Conservation (phyloP, 371 early-diverging fungal genomes). For the Mortierella sp. region DNA sequence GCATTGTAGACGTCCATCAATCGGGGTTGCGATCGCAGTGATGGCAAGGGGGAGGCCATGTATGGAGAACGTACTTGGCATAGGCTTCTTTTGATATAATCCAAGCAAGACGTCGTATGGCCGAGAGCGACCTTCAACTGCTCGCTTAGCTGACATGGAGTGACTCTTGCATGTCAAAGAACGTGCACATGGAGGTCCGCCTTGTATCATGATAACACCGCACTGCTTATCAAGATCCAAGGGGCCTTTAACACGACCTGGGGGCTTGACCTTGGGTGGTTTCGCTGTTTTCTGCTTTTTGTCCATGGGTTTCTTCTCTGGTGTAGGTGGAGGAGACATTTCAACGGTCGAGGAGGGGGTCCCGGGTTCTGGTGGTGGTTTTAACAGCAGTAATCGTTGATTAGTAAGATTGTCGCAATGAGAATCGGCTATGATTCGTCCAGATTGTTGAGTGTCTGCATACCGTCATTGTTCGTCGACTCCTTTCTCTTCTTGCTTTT, state of each 20-base stretch:
- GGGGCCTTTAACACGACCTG: conserved; percentile 57
- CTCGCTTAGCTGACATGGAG: conserved; percentile 84
- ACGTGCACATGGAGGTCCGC: conserved; percentile 74
- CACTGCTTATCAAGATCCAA: conserved; percentile 87
- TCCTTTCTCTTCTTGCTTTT: conserved; percentile 50
- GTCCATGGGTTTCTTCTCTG: conserved; percentile 61
- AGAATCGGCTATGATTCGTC: background rate
- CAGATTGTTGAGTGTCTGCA: background rate
- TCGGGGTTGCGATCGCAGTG: too few species aligned
- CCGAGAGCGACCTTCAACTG: conserved; percentile 79
- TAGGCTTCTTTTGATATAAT: conserved; percentile 74
- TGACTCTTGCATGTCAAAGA: conserved; percentile 89
- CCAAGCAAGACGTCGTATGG: conserved; percentile 78
- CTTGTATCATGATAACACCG: conserved; percentile 73
- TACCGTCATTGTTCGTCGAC: conserved; percentile 40
- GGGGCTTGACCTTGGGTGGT: conserved; percentile 62
- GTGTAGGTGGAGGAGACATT: conserved; percentile 46
- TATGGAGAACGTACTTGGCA: conserved; percentile 55
- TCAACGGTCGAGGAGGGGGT: conserved; percentile 28
- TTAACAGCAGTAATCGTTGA: too few species aligned
- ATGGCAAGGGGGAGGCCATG: background rate
- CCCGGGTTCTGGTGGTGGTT: conserved; percentile 37
- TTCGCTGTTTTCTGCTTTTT: conserved; percentile 65
- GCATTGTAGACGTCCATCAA: too few species aligned
- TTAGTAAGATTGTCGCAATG: background rate